Evolutionary conservation across 2,329 filamentous ascomycete genomes (phyloP).

Genomic region (Exophiala bonariae): DNA sequence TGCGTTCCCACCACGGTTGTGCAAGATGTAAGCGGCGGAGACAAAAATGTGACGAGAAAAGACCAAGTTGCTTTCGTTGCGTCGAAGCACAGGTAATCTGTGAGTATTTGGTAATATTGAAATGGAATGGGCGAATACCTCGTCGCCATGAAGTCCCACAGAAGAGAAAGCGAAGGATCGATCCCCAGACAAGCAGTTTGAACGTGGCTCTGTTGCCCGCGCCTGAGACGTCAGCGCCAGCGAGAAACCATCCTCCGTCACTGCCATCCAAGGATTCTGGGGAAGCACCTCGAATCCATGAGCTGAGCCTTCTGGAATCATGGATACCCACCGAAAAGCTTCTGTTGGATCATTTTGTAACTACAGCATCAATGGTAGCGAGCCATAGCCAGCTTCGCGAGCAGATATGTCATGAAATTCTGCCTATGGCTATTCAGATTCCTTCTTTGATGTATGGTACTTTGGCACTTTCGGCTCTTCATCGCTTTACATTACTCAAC

Average conservation of each 20-base stretch:
- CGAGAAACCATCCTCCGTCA: too few relatives aligned
- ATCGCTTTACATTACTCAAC: slow-evolving; percentile 37
- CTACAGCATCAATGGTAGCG: neutral
- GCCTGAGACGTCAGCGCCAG: too few relatives aligned
- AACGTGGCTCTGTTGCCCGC: neutral
- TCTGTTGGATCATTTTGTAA: neutral
- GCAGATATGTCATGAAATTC: slow-evolving; percentile 43
- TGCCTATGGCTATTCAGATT: slow-evolving; percentile 46
- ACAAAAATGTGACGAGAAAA: slow-evolving; percentile 2
- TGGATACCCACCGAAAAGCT: neutral
- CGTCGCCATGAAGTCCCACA: neutral
- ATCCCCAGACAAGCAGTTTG: neutral
- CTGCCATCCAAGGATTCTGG: neutral
- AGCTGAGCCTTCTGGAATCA: neutral
- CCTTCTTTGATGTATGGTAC: slow-evolving; percentile 45
- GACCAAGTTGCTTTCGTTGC: neutral
- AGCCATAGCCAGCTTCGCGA: slow-evolving; percentile 41
- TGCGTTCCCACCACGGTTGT: slow-evolving; percentile 1
- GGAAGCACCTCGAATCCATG: neutral
- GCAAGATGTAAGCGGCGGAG: slow-evolving; percentile 1
- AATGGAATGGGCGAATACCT: slow-evolving; percentile 1
- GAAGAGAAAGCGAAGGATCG: neutral
- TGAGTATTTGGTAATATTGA: neutral
- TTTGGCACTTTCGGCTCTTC: slow-evolving; percentile 44
- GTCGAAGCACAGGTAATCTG: neutral